Evolutionary conservation across 75 land plant genomes (phyloP).

Genomic region (Pinus albicaulis): DNA sequence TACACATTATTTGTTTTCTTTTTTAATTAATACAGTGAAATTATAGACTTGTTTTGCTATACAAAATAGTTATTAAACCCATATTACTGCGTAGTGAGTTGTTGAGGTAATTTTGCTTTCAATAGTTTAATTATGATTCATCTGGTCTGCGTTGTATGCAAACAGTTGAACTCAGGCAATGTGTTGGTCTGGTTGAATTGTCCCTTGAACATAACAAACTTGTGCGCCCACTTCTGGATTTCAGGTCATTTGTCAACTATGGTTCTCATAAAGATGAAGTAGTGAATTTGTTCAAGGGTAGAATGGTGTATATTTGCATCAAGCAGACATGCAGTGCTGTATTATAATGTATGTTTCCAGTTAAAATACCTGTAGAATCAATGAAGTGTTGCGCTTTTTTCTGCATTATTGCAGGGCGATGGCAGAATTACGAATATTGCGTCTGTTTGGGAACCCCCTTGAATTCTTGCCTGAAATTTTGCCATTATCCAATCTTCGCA

Average conservation of each 20-base stretch:
- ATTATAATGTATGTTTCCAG: background rate
- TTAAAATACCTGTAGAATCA: background rate
- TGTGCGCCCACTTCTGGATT: slow-evolving; percentile 91
- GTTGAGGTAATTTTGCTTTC: background rate
- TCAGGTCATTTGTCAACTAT: slow-evolving; percentile 63
- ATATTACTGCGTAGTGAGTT: background rate
- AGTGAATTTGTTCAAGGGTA: background rate
- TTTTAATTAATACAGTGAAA: slow-evolving; percentile 4
- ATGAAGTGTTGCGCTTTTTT: slow-evolving; percentile 21
- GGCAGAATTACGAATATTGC: slow-evolving; percentile 76
- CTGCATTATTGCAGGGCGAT: slow-evolving; percentile 74
- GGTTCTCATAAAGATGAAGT: background rate
- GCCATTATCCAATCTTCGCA: slow-evolving; percentile 79
- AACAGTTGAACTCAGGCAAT: slow-evolving; percentile 90
- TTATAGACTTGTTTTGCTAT: background rate
- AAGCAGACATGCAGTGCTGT: background rate
- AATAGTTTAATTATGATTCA: slow-evolving; percentile 9
- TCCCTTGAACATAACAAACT: slow-evolving; percentile 98
- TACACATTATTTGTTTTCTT: background rate
- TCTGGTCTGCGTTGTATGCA: slow-evolving; percentile 4
- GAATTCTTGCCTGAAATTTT: slow-evolving; percentile 97
- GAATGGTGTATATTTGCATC: background rate
- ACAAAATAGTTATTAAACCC: background rate
- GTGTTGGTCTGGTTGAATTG: slow-evolving; percentile 75
- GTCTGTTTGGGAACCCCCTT: slow-evolving; percentile 95